A percentile compares a stretch with the other conserved stretches of the same genome.
phyloP scores from a whole-genome alignment of 2,329 filamentous ascomycete species.

The Coniella vitis region DNA sequence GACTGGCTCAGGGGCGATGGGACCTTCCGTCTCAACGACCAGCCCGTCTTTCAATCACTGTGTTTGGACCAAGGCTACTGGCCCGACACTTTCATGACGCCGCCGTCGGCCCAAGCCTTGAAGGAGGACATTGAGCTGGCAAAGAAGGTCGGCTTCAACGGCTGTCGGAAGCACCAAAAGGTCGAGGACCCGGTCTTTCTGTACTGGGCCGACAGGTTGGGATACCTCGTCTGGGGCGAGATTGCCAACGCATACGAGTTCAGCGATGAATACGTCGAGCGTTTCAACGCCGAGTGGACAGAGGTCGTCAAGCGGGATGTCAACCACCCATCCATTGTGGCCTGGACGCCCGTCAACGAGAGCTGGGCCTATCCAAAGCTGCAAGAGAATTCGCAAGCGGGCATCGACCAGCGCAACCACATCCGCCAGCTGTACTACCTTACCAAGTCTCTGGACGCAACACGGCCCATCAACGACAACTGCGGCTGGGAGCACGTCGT shows the following conservation, averaged over 20 bases:
- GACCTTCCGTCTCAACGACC: conserved; percentile 52
- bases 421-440: conserved; percentile 56
- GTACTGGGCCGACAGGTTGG: conserved; percentile 55
- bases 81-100: conserved; percentile 54
- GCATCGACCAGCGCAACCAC: conserved; percentile 54
- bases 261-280: conserved; percentile 47
- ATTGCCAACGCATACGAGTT: conserved; percentile 61
- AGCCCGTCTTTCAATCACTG: conserved; percentile 53
- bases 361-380: conserved; percentile 58
- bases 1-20: conserved; percentile 52
- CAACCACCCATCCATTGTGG: conserved; percentile 57
- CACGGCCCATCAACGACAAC: conserved; percentile 62
- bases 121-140: conserved; percentile 47
- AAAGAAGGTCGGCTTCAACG: conserved; percentile 58
- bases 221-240: conserved; percentile 58
- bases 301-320: conserved; percentile 57
- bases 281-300: conserved; percentile 59
- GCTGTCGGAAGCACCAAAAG: conserved; percentile 59
- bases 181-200: conserved; percentile 55
- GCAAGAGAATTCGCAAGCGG: conserved; percentile 47
- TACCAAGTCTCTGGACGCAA: conserved; percentile 56
- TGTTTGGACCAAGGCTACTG: conserved; percentile 59
- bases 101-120: conserved; percentile 39
- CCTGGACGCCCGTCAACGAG: conserved; percentile 61
- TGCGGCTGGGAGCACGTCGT: conserved; percentile 65